Base-by-base conservation (phyloP, 129 eudicot species). In the Silybum marianum region DNA sequence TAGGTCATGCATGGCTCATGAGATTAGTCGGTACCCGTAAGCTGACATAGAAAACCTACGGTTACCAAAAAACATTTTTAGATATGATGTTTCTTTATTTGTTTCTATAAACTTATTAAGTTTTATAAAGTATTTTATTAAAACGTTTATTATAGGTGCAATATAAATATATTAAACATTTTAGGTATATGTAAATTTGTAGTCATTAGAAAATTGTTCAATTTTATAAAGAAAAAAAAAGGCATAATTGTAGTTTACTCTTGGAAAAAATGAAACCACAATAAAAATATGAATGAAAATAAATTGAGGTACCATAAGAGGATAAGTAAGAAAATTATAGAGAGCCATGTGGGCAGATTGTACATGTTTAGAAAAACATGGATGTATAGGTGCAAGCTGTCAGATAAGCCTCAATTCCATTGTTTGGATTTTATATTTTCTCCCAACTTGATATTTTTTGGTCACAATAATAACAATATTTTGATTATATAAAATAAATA, bases 301-400 rank as follows among this genome's bases (percentile, higher is more conserved):
- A 6, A 58, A 54, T 5, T 10, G 46, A 25, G 32, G 39, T 58
- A n/a, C 23, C 66, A 58, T 7, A 68, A 67, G 81, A 42, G 14
- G 74, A 78, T 78, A 69, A 78, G 66, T 44, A 69, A 28, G 82
- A 69, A 44, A 26, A 78, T 46, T 44, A 46, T 78, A 44, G 75
- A 42, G 22, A 32, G 75, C 82, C 82, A 78, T 78, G 82, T 78
- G 82, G 75, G 58, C 46, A 78, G 68, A 72, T 78, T 69, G 74
- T 24, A 42, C 82, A 78, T 44, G 67, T 42, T 44, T 16, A 54
- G 75, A 40, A 78, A 42, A 68, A 78, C 68, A 42, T 78, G 74
- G 74, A 71, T 67, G n/a, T 78, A 74, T 68, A 42, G 9, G 69
- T 40, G 82, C 75, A 68, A 78, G 75, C 82, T 78, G 82, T 78